Base-by-base conservation (phyloP, 108 stramenopile species). In the Pinguiococcus pyrenoidosus region DNA sequence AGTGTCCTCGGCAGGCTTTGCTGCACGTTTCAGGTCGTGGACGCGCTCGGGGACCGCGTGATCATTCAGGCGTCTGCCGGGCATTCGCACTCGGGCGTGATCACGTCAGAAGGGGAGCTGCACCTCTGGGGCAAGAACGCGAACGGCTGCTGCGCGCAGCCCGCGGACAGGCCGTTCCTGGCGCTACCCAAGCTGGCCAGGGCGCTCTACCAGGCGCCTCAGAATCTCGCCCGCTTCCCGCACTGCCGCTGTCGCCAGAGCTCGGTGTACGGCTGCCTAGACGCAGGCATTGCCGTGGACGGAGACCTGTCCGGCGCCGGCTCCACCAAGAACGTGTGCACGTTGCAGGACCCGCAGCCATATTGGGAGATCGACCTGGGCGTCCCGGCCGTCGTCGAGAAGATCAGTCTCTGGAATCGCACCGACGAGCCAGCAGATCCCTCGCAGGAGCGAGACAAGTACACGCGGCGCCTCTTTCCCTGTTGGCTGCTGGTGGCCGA, bases 51-150 rank as follows among this genome's bases (percentile, higher is more conserved):
- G 30, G 48, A 54, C 25, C 10, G 29, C 13, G 22, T 21, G 9
- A 43, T 59, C 29, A 55, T 48, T 39, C 48, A 47, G 36, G n/a
- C n/a, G n/a, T n/a, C n/a, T n/a, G n/a, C n/a, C n/a, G n/a, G n/a
- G n/a, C n/a, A n/a, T n/a, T n/a, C n/a, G 30, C 40, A 41, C 40
- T 33, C 33, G 13, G 71, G 53, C 12, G 55, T 68, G 32, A 55
- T 72, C 16, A 68, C 76, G 17, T 30, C 53, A 3, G 61, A 72
- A 25, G 75, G 75, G 3, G 78, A 80, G 71, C 49, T 80, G 38
- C 73, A 69, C 47, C 56, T 49, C 32, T 80, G 78, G 78, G 78
- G 78, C 21, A 50, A 29, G 25, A 80, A 77, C 60, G 10, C 47
- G 16, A 39, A 54, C 42, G 78, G 74, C n/a, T 76, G 75, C 63